Base-by-base conservation (phyloP, 192 early-diverging fungal species). In the Backusella tuberculispora region DNA sequence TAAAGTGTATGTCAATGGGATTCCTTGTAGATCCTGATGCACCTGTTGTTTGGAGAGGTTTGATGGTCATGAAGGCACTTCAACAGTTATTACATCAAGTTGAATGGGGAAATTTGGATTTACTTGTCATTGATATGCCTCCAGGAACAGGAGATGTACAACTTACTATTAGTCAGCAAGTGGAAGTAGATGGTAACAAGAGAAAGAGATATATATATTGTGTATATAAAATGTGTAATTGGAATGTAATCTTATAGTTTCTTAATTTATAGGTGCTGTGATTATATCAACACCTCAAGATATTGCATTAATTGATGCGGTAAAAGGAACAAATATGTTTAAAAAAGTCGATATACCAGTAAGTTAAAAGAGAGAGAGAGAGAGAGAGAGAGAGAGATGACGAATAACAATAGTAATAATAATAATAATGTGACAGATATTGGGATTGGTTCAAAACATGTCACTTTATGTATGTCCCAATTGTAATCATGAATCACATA, bases 11-110 rank as follows among this genome's bases (percentile, higher is more conserved):
- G 94, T 94, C 92, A 0, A 96, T 96, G 89, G 96, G 96, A 19
- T 97, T 96, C 77, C 74, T 97, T 65, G 86, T 96, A 4, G 87
- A 81, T 9, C 84, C 92, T 75, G 89, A 91, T 14, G 87, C 85
- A 1, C 86, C 94, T 14, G 88, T 97, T 4, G 95, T 95, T 8
- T 97, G 96, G 96, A 84, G 96, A 60, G 96, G 96, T 7, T 80
- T 97, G 74, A 96, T 97, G 95, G 93, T 96, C 4, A 97, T 96
- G 94, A 97, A 97, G 77, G 93, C 93, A 0, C 74, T 97, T 41
- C 90, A 97, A 72, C 95, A 96, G 75, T 82, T 97, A 41, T 71
- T 97, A 69, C 88, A 92, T 75, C 89, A 95, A 76, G 93, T 95
- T 41, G 88, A 93, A 12, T 97, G 96, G 96, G 82, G 78, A 9